Conservation (phyloP, 2,329 filamentous ascomycete genomes). For the Penicillium fuscoglaucum region DNA sequence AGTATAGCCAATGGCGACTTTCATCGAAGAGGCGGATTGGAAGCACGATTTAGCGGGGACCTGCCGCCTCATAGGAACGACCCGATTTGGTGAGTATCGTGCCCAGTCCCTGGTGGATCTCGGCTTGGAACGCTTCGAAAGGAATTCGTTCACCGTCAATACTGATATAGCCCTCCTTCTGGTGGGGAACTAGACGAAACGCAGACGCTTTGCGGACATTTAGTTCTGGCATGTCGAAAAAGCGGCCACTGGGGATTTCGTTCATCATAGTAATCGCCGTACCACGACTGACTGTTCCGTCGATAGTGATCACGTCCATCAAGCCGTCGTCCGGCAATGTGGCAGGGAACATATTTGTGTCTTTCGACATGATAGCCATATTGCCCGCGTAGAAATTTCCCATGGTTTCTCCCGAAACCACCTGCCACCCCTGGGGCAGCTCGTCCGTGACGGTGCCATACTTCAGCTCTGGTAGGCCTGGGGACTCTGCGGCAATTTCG, state of each 20-base stretch:
- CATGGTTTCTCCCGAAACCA: constrained; percentile 71
- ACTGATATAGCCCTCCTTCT: constrained; percentile 79
- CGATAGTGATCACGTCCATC: constrained; percentile 79
- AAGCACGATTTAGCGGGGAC: constrained; percentile 28
- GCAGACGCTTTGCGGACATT: constrained; percentile 82
- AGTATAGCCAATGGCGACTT: constrained; percentile 5
- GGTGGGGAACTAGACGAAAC: constrained; percentile 77
- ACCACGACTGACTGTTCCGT: constrained; percentile 69
- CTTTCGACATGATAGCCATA: constrained; percentile 87
- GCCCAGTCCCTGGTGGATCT: constrained; percentile 79
- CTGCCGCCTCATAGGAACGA: constrained; percentile 65
- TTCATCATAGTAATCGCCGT: constrained; percentile 70
- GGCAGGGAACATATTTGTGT: constrained; percentile 79
- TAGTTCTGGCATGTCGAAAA: constrained; percentile 78
- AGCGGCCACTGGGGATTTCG: constrained; percentile 68
- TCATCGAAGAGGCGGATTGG: not conserved
- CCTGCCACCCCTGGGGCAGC: constrained; percentile 74
- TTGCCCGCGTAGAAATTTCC: constrained; percentile 95
- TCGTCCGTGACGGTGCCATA: constrained; percentile 80
- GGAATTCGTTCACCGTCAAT: constrained; percentile 88
- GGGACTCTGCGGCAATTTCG: constrained; percentile 43
- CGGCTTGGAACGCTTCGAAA: constrained; percentile 87
- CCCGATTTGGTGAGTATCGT: constrained; percentile 78
- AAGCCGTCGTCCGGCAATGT: constrained; percentile 79
- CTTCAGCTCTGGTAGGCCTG: constrained; percentile 68